A percentile compares a stretch with the other conserved stretches of the same genome.
These are phyloP conservation scores for Adansonia madagascariensis DNA, from an alignment of 441 rosid species.

Conservation along the genomic window DNA sequence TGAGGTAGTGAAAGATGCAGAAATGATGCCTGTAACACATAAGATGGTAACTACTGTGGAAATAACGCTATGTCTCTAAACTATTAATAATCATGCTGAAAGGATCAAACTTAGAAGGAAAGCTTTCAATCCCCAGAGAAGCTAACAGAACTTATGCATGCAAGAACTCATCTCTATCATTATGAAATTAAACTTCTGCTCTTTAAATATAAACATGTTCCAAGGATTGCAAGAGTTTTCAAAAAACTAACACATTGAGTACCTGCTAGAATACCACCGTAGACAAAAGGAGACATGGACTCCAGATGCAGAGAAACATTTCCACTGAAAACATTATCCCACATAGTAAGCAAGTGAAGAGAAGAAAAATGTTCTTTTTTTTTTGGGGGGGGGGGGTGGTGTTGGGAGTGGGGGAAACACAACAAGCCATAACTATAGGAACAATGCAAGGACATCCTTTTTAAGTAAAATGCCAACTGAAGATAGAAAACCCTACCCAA, in stretches of 20 bases:
- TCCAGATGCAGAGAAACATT: constrained; percentile 65
- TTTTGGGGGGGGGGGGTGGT: not conserved
- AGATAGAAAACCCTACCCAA: constrained; percentile 61
- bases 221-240: not conserved
- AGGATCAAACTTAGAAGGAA: not conserved
- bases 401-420: not conserved
- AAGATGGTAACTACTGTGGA: not conserved
- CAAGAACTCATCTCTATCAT: not conserved
- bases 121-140: not conserved
- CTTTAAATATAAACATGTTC: constrained; percentile 11
- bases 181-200: not conserved
- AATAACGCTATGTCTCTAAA: constrained; percentile 8
- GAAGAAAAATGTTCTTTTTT: not conserved
- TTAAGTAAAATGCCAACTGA: constrained; percentile 20
- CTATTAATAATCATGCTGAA: not conserved
- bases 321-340: constrained; percentile 65
- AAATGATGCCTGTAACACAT: not conserved
- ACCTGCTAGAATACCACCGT: constrained; percentile 98
- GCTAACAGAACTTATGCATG: not conserved
- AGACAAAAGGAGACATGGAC: constrained; percentile 55
- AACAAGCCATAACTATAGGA: not conserved
- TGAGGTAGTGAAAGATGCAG: constrained; percentile 6
- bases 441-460: not conserved
- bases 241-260: constrained; percentile 30
- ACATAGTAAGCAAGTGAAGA: constrained; percentile 27